Base-by-base conservation (phyloP, 768 basidiomycete species). In the Rhizopogon roseolus region DNA sequence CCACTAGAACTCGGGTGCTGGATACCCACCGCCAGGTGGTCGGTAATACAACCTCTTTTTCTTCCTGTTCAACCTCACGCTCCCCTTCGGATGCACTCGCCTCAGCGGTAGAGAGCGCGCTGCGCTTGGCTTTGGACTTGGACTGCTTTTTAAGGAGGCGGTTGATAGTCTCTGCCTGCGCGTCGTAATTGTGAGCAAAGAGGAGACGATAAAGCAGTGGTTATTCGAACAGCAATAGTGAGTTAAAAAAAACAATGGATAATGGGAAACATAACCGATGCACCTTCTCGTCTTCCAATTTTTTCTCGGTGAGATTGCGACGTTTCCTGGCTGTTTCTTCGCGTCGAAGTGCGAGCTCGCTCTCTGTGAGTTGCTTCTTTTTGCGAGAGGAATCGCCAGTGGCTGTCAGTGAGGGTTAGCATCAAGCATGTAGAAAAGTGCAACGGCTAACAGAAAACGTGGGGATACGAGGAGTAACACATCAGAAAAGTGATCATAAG, bases 101-200 rank as follows among this genome's bases (percentile, higher is more conserved):
- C 38, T 81, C 80, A 0, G 74, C 74, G 1, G 77, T 79, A 14
- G 76, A 76, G 28, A 74, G 59, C 0, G 68, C 75, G n/a, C 74
- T 78, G 10, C 84, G 81, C 59, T 81, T 86, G 48, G 76, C 80
- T 41, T 81, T 79, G 2, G 86, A 77, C 9, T 85, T 80, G 16
- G 85, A 84, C 64, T 90, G 90, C 68, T 93, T 93, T 66, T 91
- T 91, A 49, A 94, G 79, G 13, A 94, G 77, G 27, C 92, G 85
- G 61, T 93, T 93, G 66, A 94, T 93, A 0, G 92, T 93, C 62
- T 93, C 92, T 22, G 83, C 83, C 88, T 92, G 60, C 17, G 32
- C 40, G 19, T 32, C 36, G 36, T 25, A 14, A 14, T 53, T n/a
- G 54, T 36, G 28, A 10, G 36, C 28, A 13, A 6, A 16, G 6